These are phyloP conservation scores for Leishmania arabica DNA, from an alignment of 208 protist species.

Conservation along the genomic window DNA sequence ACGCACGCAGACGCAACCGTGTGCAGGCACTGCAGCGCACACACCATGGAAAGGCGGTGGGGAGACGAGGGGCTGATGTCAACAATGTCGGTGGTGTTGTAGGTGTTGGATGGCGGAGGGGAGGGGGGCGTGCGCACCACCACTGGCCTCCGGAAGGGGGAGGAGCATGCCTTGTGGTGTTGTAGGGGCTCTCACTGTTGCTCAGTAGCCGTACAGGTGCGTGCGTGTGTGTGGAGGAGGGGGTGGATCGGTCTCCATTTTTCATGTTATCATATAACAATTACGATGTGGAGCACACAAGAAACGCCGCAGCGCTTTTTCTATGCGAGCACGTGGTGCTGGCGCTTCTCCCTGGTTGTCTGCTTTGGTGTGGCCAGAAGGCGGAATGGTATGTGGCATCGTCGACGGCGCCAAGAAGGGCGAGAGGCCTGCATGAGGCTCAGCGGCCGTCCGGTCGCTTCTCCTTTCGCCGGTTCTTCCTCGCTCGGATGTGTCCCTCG, in stretches of 20 bases:
- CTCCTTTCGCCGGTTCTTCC: conserved; percentile 1
- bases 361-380: neutral
- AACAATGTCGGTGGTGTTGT: neutral
- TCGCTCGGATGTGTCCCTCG: neutral
- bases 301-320: neutral
- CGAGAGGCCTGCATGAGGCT: neutral
- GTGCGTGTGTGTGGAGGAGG: neutral
- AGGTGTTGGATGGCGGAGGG: neutral
- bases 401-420: neutral
- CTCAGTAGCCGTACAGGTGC: neutral
- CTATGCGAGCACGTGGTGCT: neutral
- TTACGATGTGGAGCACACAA: neutral
- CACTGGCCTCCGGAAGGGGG: neutral
- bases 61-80: neutral
- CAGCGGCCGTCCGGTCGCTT: neutral
- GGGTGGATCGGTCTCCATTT: neutral
- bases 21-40: neutral
- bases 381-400: neutral
- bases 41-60: neutral
- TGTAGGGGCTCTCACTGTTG: neutral
- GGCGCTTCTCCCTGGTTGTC: neutral
- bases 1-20: neutral
- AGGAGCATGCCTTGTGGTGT: neutral
- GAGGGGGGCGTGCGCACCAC: neutral
- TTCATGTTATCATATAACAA: neutral